These are phyloP conservation scores for Flaveria robusta DNA, from an alignment of 129 eudicot genomes.

Conservation along the genomic window DNA sequence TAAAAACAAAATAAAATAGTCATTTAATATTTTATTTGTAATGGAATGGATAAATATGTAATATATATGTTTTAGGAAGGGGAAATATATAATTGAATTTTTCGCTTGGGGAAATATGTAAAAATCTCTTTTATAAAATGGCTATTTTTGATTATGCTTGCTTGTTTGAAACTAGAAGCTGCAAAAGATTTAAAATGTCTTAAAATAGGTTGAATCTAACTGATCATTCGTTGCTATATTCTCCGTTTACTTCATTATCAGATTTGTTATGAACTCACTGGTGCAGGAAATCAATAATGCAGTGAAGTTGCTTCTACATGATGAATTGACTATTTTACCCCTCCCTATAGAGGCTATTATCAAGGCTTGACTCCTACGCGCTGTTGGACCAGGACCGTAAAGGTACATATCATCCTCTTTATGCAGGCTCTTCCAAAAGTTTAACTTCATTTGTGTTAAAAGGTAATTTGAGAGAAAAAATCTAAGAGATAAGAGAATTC, in stretches of 20 bases:
- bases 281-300: not conserved
- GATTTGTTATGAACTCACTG: not conserved
- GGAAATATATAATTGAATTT: no score
- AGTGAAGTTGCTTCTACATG: not conserved
- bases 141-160: not conserved
- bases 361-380: not conserved
- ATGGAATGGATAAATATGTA: no score
- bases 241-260: not conserved
- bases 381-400: slow-evolving; percentile 9
- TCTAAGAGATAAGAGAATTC: no score
- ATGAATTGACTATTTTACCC: slow-evolving; percentile 18
- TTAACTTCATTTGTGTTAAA: not conserved
- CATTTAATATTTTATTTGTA: no score
- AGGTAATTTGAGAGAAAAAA: no score
- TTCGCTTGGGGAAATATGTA: no score
- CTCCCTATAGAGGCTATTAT: slow-evolving; percentile 5
- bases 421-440: not conserved
- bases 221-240: not conserved
- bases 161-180: not conserved
- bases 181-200: not conserved
- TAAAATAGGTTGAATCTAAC: not conserved
- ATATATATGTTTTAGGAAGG: no score
- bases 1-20: no score
- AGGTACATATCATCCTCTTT: slow-evolving; percentile 7
- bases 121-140: not conserved